Evolutionary conservation across 768 basidiomycete genomes (phyloP).

Genomic region (Podaxis rugospora): DNA sequence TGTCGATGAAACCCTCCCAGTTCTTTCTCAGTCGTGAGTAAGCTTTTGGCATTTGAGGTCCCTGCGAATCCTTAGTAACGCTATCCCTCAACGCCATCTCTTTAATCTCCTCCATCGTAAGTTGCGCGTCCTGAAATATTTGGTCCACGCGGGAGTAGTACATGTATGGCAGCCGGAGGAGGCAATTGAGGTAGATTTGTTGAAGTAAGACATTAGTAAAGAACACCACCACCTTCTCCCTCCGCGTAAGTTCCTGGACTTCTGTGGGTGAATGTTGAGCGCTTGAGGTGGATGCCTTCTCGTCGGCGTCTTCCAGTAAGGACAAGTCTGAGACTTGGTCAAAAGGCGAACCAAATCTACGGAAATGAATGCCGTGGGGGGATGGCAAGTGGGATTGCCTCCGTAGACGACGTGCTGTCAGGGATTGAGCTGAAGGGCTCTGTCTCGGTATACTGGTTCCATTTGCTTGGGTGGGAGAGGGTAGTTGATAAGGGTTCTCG

Average conservation of each 20-base stretch:
- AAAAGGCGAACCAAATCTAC: background rate
- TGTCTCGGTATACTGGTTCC: background rate
- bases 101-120: conserved; percentile 53
- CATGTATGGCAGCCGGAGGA: conserved; percentile 54
- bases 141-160: conserved; percentile 64
- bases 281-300: background rate
- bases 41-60: conserved; percentile 12
- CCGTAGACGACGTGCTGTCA: background rate
- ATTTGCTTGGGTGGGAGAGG: background rate
- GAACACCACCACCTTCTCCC: background rate
- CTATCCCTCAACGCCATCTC: conserved; percentile 31
- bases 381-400: background rate
- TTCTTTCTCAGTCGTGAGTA: conserved; percentile 17
- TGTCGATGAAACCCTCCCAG: conserved; percentile 14
- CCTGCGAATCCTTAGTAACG: conserved; percentile 5
- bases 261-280: background rate
- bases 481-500: background rate
- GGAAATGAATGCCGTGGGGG: background rate
- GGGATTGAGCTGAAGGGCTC: background rate
- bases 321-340: background rate
- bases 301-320: background rate
- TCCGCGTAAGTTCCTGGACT: background rate
- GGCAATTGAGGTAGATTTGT: conserved; percentile 26
- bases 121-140: conserved; percentile 60
- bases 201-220: conserved; percentile 18